Evolutionary conservation across 2,329 filamentous ascomycete genomes (phyloP).

Genomic region (Talaromyces piceae): DNA sequence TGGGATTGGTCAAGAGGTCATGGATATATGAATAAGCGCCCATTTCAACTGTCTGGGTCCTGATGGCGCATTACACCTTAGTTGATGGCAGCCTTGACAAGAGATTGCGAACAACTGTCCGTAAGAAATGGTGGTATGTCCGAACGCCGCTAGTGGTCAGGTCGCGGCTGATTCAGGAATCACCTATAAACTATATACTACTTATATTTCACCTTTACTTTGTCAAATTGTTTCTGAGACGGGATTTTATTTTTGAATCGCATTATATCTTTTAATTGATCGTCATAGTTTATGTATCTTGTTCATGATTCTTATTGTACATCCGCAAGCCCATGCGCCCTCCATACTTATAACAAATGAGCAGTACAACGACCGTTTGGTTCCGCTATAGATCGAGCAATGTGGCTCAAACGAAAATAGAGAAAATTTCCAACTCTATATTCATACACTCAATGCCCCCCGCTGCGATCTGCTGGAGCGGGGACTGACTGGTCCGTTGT

Average conservation of each 20-base stretch:
- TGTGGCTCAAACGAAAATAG: neutral
- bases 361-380: neutral
- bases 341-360: neutral
- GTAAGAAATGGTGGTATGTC: neutral
- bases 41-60: constrained; percentile 19
- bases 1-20: constrained; percentile 46
- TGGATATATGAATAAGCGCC: constrained; percentile 23
- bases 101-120: neutral
- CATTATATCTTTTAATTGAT: no score
- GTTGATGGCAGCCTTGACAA: neutral
- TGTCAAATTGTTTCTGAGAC: no score
- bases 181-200: no score
- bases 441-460: constrained; percentile 2
- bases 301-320: neutral
- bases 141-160: neutral
- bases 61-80: no score
- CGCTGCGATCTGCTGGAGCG: constrained; percentile 13
- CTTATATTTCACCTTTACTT: no score
- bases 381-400: neutral
- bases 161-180: no score
- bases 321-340: neutral
- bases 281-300: neutral
- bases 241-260: no score
- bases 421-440: neutral
- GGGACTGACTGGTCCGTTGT: constrained; percentile 8